Percentiles rank a stretch among this genome's conserved stretches.
These are phyloP conservation scores for Samsoniella hepiali DNA, from an alignment of 2,329 filamentous ascomycete genomes.

Conservation along the genomic window DNA sequence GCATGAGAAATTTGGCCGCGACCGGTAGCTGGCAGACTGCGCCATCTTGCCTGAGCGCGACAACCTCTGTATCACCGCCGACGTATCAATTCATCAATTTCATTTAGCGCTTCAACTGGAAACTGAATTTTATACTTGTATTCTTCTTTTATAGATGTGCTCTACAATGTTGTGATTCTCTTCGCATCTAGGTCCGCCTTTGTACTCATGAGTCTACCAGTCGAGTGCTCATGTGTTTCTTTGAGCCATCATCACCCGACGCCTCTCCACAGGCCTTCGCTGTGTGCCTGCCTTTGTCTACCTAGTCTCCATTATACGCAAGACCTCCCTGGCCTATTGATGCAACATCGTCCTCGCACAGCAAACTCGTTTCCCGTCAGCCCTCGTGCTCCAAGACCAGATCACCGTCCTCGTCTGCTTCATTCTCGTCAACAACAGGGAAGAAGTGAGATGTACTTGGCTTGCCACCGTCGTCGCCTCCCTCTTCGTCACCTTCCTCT, in stretches of 20 bases:
- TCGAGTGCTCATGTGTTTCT: too few species aligned
- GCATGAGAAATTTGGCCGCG: slow-evolving; percentile 57
- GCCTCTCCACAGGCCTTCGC: too few species aligned
- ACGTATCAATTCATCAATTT: not conserved
- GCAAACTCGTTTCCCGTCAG: not conserved
- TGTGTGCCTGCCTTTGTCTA: too few species aligned
- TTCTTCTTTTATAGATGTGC: too few species aligned
- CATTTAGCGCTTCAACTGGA: too few species aligned
- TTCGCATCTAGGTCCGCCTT: too few species aligned
- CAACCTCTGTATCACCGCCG: not conserved
- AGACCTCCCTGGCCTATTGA: not conserved
- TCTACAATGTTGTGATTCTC: too few species aligned
- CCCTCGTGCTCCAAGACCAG: slow-evolving; percentile 18
- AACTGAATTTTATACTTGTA: too few species aligned
- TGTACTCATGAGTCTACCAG: too few species aligned
- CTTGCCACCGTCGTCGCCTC: slow-evolving; percentile 31
- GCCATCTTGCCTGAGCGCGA: not conserved
- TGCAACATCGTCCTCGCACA: not conserved
- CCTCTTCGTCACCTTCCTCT: slow-evolving; percentile 37
- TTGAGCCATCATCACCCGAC: too few species aligned
- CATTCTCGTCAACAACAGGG: slow-evolving; percentile 44
- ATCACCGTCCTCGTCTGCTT: slow-evolving; percentile 31
- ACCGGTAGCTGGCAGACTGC: slow-evolving; percentile 31
- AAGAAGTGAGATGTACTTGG: slow-evolving; percentile 46
- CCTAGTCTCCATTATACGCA: not conserved